Conservation (phyloP, 192 early-diverging fungal species). For the Thoreauomyces humboldtii region DNA sequence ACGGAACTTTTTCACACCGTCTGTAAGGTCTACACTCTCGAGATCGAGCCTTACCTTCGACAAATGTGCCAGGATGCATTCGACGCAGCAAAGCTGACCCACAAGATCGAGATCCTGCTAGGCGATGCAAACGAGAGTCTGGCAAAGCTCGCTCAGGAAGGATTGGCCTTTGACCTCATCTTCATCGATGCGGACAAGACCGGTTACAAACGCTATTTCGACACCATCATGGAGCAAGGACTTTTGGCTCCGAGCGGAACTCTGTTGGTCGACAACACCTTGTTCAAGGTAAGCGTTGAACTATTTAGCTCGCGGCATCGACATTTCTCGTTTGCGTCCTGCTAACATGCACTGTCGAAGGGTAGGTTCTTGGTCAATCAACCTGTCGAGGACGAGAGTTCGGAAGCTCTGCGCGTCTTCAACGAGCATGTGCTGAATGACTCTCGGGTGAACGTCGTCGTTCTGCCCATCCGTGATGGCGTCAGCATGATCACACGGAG, state of each 20-base stretch:
- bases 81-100: neutral
- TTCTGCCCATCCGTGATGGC: constrained; percentile 2
- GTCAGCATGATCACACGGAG: neutral
- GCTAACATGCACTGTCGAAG: neutral
- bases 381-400: neutral
- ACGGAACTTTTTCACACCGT: no score
- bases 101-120: neutral
- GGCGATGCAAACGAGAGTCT: constrained; percentile 26
- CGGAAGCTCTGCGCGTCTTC: constrained; percentile 1
- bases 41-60: constrained; percentile 35
- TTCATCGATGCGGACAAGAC: constrained; percentile 75
- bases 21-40: constrained; percentile 1
- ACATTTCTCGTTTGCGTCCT: neutral
- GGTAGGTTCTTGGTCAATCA: neutral
- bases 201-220: constrained; percentile 62
- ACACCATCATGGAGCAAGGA: constrained; percentile 59
- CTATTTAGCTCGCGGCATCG: neutral
- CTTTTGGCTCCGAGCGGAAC: constrained; percentile 55
- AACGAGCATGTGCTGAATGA: neutral
- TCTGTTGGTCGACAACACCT: constrained; percentile 64
- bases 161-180: constrained; percentile 56
- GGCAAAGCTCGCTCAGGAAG: constrained; percentile 47
- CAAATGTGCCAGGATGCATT: constrained; percentile 35
- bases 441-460: neutral
- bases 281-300: neutral